These are phyloP conservation scores for Hondaea fermentalgiana DNA, from an alignment of 108 stramenopile genomes.

Conservation along the genomic window DNA sequence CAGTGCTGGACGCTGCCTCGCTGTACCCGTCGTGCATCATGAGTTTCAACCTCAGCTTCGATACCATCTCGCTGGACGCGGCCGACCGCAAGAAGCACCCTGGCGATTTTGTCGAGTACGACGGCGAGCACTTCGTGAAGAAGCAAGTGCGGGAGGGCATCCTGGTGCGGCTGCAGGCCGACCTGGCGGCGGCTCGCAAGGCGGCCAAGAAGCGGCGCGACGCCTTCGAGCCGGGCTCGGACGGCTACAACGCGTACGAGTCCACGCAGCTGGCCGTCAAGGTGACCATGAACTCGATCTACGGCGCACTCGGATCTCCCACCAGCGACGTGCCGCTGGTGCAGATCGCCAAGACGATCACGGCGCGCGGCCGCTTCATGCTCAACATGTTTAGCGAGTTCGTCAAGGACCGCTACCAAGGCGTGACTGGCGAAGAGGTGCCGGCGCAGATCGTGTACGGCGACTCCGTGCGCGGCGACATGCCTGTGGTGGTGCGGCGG, in stretches of 20 bases:
- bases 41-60: background rate
- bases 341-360: background rate
- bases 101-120: background rate
- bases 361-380: background rate
- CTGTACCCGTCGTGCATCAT: background rate
- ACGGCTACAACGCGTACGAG: background rate
- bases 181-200: background rate
- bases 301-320: background rate
- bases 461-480: background rate
- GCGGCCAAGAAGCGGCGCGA: background rate
- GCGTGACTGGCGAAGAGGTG: background rate
- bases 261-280: background rate
- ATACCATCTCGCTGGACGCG: background rate
- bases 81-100: background rate
- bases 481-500: background rate
- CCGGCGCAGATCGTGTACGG: background rate
- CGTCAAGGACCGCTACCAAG: background rate
- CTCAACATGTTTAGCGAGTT: background rate
- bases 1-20: background rate
- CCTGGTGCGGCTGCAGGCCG: background rate
- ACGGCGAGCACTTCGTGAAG: background rate
- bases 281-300: background rate
- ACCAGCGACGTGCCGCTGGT: background rate
- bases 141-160: background rate
- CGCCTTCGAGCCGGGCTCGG: background rate